Evolutionary conservation across 768 basidiomycete species (phyloP), one percentile per base, ranked within the genome.

Genomic region (Obba rivulosa): DNA sequence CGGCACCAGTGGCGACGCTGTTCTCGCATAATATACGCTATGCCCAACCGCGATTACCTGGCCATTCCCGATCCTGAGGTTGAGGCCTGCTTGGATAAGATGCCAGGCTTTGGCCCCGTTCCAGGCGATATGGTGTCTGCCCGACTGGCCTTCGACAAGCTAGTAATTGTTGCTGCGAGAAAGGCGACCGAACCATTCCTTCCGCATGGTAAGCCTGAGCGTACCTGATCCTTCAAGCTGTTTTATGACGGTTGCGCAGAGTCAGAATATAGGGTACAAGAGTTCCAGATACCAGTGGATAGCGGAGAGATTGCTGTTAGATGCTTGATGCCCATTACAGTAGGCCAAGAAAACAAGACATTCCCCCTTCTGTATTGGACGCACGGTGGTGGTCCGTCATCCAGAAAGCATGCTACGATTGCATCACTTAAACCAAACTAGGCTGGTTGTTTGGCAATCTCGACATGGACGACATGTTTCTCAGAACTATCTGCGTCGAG

Each of bases 391-490:
- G 51, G 55, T 51, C 10, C 11, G 46, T 41, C 13, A 14, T 5
- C 9, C 24, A n/a, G 5, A 9, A 16, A n/a, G 16, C 21, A 22
- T 24, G 34, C 34, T 11, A 4, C 16, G n/a, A n/a, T 23, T 4
- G 36, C 31, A 13, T 2, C 7, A 35, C 41, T 24, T n/a, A 11
- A 3, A 21, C 14, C 17, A 11, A 10, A 2, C 23, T 0, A 56
- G 55, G 55, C 13, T 57, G 28, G 25, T 35, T 39, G 17, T 17
- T 43, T 11, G 55, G 55, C 1, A 25, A 3, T 20, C 17, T 53
- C 18, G 49, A 59, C 8, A 11, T 52, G 2, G 57, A 61, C 31
- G 63, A 62, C 34, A 46, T 43, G 22, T 17, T 46, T 20, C 55
- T 64, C 13, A 43, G 55, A 14, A 38, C 25, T 9, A 8, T 61